These are phyloP conservation scores for Madurella mycetomatis DNA, from an alignment of 2,329 filamentous ascomycete species.

Conservation along the genomic window DNA sequence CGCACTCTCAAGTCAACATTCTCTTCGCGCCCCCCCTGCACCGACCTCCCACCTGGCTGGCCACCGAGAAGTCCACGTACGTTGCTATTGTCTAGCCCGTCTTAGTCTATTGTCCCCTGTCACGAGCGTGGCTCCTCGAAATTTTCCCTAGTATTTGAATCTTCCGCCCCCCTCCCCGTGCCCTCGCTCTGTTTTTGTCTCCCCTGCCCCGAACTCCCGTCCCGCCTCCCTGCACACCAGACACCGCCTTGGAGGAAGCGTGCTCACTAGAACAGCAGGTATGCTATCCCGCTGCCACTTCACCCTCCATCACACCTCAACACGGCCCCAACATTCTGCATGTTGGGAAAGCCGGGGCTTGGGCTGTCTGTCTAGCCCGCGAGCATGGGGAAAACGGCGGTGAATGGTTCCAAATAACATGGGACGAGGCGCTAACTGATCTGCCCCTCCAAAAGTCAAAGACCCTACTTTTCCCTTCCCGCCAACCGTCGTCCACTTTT, in stretches of 20 bases:
- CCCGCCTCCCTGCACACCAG: not conserved
- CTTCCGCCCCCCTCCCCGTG: not conserved
- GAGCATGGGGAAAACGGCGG: conserved; percentile 12
- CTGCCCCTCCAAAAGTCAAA: conserved; percentile 20
- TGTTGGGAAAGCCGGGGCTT: conserved; percentile 11
- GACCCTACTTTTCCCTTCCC: conserved; percentile 8
- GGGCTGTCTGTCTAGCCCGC: conserved; percentile 8
- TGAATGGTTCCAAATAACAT: conserved; percentile 17
- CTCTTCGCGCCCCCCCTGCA: not conserved
- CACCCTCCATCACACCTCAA: not conserved
- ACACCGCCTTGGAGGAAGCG: not conserved
- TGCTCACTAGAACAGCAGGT: not conserved
- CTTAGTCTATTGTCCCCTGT: conserved; percentile 7
- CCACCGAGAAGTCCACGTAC: conserved; percentile 6
- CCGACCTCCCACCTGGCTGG: conserved; percentile 12
- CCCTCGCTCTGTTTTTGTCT: not conserved
- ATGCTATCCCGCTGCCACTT: not conserved
- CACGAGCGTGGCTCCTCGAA: not conserved
- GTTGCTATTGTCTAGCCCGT: conserved; percentile 9
- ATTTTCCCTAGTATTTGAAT: conserved; percentile 18
- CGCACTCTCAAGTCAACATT: not conserved
- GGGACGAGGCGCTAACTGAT: conserved; percentile 19
- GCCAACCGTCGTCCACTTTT: not conserved
- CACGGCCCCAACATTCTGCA: conserved; percentile 6
- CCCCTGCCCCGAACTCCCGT: not conserved